phyloP scores from a whole-genome alignment of 2,329 filamentous ascomycete genomes.

The Cordyceps pruinosa region DNA sequence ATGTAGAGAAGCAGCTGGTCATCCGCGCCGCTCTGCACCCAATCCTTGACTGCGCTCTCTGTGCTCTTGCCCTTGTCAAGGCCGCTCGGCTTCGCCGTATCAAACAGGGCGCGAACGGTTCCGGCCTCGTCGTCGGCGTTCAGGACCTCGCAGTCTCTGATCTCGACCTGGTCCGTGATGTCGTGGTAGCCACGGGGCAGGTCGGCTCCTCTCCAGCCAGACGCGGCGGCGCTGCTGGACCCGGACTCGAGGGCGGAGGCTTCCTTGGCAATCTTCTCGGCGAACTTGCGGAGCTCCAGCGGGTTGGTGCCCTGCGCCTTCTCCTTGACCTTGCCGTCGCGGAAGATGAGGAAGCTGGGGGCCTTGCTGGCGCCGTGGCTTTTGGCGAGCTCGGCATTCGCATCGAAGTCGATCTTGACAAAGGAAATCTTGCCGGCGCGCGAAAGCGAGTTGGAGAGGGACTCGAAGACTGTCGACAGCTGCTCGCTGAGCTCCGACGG shows the following conservation, averaged over 20 bases:
- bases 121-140: conserved; percentile 78
- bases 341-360: conserved; percentile 90
- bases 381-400: conserved; percentile 64
- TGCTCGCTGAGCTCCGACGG: conserved; percentile 80
- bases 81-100: conserved; percentile 56
- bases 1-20: conserved; percentile 92
- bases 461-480: conserved; percentile 77
- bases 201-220: conserved; percentile 63
- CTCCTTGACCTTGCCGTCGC: conserved; percentile 59
- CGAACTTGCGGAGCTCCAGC: conserved; percentile 59
- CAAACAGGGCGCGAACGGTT: conserved; percentile 66
- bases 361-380: conserved; percentile 69
- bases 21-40: conserved; percentile 93
- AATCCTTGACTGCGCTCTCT: conserved; percentile 55
- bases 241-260: conserved; percentile 47
- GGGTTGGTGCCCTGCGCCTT: conserved; percentile 70
- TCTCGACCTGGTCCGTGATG: conserved; percentile 74
- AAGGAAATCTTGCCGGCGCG: conserved; percentile 70
- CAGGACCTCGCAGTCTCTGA: conserved; percentile 74
- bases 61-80: conserved; percentile 50
- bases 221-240: conserved; percentile 29
- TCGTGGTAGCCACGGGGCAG: conserved; percentile 77
- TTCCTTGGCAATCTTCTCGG: conserved; percentile 65
- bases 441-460: conserved; percentile 64
- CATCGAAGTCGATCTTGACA: conserved; percentile 78